Base-by-base conservation (phyloP, 2,329 filamentous ascomycete species). In the Colletotrichum godetiae region DNA sequence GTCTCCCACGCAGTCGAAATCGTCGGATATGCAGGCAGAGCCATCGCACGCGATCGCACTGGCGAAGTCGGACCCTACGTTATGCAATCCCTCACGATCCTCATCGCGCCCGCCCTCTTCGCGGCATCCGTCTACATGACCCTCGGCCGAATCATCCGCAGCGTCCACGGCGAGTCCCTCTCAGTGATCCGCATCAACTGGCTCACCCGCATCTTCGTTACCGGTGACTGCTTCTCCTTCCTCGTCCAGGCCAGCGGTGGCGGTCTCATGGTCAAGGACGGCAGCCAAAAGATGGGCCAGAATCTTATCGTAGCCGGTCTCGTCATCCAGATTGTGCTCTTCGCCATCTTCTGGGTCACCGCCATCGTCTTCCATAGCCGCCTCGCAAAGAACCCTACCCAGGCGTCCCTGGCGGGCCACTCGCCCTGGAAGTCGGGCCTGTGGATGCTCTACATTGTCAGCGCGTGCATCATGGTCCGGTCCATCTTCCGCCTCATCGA, bases 401-500 rank as follows among this genome's bases (percentile, higher is more conserved):
- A 68, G 24, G 76, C 73, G 31, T 76, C 75, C 1, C 42, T 72
- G 53, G 58, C 37, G 58, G 74, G 35, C 24, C n/a, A 70, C 2
- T 77, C 78, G 5, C 85, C 76, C 52, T 80, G 75, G 59, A 76
- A 78, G 63, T 79, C 75, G 57, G 78, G 83, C 3, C 80, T 91
- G 4, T 77, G 82, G 67, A 88, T 86, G 11, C 82, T 92, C 1
- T 92, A 91, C 77, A 76, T 81, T 31, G 88, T 85, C 68, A 86
- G 86, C 15, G 68, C 77, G 0, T 80, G 91, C 61, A 87, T 92
- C 72, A 80, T 87, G 12, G 79, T 83, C 2, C 86, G 90, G 27
- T 91, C 89, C 72, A 84, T 92, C 72, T 92, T 86, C 78, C 86
- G 90, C 4, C 83, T 88, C 0, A 83, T 90, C 35, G 89, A 92